These are phyloP conservation scores for Trichosporon faecale DNA, from an alignment of 1,284 basidiomycete genomes.

Conservation along the genomic window DNA sequence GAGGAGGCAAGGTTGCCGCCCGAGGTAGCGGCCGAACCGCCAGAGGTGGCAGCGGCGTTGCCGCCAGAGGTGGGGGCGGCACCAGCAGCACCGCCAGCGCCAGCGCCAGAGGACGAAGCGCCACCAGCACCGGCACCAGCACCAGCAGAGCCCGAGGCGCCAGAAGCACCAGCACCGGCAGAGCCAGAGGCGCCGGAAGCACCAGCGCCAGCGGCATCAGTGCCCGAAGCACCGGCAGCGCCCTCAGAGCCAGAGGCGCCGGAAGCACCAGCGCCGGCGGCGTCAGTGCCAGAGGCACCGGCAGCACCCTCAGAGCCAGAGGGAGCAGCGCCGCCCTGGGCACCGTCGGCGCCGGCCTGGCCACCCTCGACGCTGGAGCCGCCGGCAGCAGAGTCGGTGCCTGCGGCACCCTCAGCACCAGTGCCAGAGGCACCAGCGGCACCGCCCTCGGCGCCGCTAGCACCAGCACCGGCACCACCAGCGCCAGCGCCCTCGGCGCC, in stretches of 20 bases:
- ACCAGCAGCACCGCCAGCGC: background rate
- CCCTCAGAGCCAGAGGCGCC: background rate
- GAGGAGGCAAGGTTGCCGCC: background rate
- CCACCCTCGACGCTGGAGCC: background rate
- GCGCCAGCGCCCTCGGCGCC: no score
- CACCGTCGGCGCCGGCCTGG: background rate
- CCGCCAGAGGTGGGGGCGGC: conserved; percentile 1
- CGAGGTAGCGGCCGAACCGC: background rate
- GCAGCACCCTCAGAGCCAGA: background rate
- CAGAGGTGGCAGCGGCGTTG: background rate
- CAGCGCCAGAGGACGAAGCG: background rate
- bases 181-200: background rate
- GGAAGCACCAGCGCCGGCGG: background rate
- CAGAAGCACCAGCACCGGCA: background rate
- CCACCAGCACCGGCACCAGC: background rate
- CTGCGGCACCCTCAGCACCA: background rate
- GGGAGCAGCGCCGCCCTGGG: background rate
- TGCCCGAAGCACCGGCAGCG: background rate
- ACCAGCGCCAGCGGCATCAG: background rate
- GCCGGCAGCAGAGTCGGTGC: background rate
- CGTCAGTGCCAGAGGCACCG: background rate
- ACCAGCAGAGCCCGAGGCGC: background rate
- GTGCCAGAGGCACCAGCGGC: background rate
- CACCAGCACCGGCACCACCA: background rate
- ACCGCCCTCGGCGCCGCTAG: background rate